Conservation (phyloP, 345 rosid genomes). For the Bretschneidera sinensis region DNA sequence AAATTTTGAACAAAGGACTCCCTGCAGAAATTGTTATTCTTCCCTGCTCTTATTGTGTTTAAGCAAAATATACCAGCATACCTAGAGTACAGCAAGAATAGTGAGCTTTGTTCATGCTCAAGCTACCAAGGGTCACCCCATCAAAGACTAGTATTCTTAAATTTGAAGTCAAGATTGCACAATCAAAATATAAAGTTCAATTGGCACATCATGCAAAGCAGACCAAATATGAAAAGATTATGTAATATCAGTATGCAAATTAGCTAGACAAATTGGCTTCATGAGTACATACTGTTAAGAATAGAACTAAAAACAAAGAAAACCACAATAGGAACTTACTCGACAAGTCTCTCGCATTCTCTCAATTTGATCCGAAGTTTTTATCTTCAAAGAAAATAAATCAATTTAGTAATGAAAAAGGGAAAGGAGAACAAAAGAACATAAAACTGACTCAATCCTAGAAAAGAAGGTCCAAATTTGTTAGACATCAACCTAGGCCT, state of each 20-base stretch:
- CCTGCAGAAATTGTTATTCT: no score
- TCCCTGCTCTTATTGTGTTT: no score
- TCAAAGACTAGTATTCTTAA: no score
- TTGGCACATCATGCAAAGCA: no score
- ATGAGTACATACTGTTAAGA: background rate
- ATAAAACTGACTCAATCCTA: background rate
- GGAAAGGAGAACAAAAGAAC: background rate
- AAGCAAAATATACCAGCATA: no score
- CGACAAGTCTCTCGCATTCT: slow-evolving; percentile 88
- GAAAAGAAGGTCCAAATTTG: background rate
- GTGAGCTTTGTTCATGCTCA: no score
- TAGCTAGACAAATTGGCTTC: background rate
- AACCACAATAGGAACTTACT: slow-evolving; percentile 36
- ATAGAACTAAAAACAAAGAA: background rate
- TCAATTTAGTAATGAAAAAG: background rate
- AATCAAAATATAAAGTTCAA: no score
- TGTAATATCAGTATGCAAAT: background rate
- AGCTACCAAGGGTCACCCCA: no score
- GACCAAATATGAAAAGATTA: background rate
- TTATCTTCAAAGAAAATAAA: slow-evolving; percentile 48
- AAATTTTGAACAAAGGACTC: no score
- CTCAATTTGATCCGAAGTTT: slow-evolving; percentile 76
- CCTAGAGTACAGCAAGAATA: no score
- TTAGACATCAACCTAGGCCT: background rate
- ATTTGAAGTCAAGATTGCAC: no score